Percentiles rank a stretch among this genome's conserved stretches.
These are phyloP conservation scores for Barbarea vulgaris DNA, from an alignment of 345 rosid species.

Conservation along the genomic window DNA sequence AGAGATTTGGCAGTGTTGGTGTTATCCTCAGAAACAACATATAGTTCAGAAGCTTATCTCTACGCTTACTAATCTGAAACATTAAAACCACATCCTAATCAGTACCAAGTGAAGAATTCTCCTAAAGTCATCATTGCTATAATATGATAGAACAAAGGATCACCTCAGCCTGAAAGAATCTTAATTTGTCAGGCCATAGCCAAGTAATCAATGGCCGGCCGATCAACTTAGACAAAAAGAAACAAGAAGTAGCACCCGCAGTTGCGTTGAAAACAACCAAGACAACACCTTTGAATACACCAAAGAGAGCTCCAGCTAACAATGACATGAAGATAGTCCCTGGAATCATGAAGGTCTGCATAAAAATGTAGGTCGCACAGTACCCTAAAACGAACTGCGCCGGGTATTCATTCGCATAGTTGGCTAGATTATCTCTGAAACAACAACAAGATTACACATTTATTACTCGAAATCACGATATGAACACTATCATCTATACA, in stretches of 20 bases:
- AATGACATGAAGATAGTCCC: constrained; percentile 99
- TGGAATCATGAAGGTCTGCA: constrained; percentile 99
- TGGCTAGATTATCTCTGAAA: constrained; percentile 80
- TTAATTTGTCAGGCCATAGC: constrained; percentile 97
- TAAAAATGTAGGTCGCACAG: constrained; percentile 94
- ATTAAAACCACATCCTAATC: background rate
- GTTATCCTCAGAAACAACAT: constrained; percentile 97
- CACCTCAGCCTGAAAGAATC: constrained; percentile 97
- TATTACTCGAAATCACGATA: background rate
- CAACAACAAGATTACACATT: constrained; percentile 6
- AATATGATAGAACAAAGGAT: background rate
- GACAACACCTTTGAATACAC: constrained; percentile 80
- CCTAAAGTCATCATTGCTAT: background rate
- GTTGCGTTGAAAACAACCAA: constrained; percentile 92
- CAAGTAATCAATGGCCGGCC: constrained; percentile 90
- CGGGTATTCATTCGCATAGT: constrained; percentile 76
- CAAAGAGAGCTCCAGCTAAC: constrained; percentile 98
- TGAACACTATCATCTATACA: background rate
- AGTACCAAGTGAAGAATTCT: background rate
- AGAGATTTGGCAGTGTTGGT: constrained; percentile 92
- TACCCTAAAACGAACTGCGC: constrained; percentile 86
- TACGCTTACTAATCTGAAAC: constrained; percentile 79
- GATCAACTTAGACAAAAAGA: constrained; percentile 84
- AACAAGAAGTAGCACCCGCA: constrained; percentile 94
- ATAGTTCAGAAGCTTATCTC: constrained; percentile 91